Conservation (phyloP, 2,329 filamentous ascomycete species). For the Nigrospora sphaerica region DNA sequence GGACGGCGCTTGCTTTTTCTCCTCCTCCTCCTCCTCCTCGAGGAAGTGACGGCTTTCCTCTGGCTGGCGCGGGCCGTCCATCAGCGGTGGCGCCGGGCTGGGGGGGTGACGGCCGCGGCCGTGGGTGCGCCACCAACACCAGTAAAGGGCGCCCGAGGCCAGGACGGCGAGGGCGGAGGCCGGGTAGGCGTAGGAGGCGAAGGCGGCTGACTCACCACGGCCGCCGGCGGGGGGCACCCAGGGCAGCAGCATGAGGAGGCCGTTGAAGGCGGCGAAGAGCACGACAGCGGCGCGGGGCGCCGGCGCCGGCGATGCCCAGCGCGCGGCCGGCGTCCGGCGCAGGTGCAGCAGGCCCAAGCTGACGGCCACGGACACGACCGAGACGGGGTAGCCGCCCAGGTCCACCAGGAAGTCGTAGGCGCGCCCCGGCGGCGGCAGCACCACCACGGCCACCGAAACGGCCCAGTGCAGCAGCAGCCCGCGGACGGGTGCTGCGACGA, state of each 20-base stretch:
- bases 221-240: slow-evolving; percentile 26
- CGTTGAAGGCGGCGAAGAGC: slow-evolving; percentile 23
- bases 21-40: too few relatives aligned
- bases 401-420: slow-evolving; percentile 31
- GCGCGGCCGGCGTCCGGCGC: slow-evolving; percentile 16
- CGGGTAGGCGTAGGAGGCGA: too few relatives aligned
- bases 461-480: slow-evolving; percentile 44
- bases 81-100: too few relatives aligned
- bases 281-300: slow-evolving; percentile 19
- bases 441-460: slow-evolving; percentile 49
- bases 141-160: too few relatives aligned
- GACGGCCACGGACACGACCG: slow-evolving; percentile 24
- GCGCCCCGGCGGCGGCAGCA: slow-evolving; percentile 38
- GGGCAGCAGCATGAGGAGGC: slow-evolving; percentile 24
- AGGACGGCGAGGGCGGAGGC: too few relatives aligned
- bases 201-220: not conserved
- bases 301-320: slow-evolving; percentile 21
- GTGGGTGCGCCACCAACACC: too few relatives aligned
- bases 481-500: slow-evolving; percentile 26
- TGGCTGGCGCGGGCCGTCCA: too few relatives aligned
- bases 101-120: too few relatives aligned
- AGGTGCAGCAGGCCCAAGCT: slow-evolving; percentile 25
- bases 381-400: slow-evolving; percentile 29
- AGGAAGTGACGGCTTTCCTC: too few relatives aligned
- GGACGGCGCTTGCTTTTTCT: too few relatives aligned